Conservation (phyloP, 352 stramenopile genomes). For the Pythium coloratum region DNA sequence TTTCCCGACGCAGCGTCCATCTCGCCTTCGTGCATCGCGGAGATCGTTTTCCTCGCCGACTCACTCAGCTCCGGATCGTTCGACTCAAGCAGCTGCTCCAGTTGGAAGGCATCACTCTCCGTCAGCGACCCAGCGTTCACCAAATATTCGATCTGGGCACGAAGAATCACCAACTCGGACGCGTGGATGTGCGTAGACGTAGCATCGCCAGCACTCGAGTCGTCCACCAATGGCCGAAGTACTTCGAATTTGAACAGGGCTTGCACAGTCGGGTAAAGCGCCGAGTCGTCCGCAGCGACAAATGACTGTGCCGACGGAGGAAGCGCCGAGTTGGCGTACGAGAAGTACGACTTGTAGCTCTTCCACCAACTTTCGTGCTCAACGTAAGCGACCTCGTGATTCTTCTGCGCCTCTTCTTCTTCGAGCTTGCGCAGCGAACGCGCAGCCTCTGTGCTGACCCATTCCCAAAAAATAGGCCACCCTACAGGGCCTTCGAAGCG, state of each 20-base stretch:
- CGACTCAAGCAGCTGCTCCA: conserved; percentile 62
- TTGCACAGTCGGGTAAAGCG: conserved; percentile 43
- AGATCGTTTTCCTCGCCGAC: conserved; percentile 63
- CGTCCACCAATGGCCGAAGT: background rate
- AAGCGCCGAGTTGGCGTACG: conserved; percentile 29
- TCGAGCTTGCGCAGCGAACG: conserved; percentile 65
- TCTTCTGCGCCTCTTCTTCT: conserved; percentile 45
- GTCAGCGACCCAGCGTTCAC: conserved; percentile 66
- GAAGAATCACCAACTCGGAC: conserved; percentile 46
- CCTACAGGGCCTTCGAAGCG: conserved; percentile 63
- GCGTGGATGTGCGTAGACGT: background rate
- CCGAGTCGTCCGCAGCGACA: conserved; percentile 12
- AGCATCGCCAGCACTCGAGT: background rate
- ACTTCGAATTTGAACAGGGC: conserved; percentile 27
- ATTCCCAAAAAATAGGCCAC: conserved; percentile 89
- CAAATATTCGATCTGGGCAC: conserved; percentile 76
- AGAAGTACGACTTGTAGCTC: conserved; percentile 54
- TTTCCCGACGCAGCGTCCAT: conserved; percentile 29
- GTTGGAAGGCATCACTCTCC: conserved; percentile 65
- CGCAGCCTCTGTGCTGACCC: conserved; percentile 81
- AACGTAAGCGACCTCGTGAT: conserved; percentile 42
- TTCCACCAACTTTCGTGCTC: conserved; percentile 63
- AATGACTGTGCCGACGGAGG: background rate
- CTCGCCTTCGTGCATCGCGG: conserved; percentile 56
- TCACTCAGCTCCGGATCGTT: conserved; percentile 42